Percentiles rank a stretch among this genome's conserved stretches.
phyloP scores from a whole-genome alignment of 768 basidiomycete genomes.

The Aureoboletus auriporus region DNA sequence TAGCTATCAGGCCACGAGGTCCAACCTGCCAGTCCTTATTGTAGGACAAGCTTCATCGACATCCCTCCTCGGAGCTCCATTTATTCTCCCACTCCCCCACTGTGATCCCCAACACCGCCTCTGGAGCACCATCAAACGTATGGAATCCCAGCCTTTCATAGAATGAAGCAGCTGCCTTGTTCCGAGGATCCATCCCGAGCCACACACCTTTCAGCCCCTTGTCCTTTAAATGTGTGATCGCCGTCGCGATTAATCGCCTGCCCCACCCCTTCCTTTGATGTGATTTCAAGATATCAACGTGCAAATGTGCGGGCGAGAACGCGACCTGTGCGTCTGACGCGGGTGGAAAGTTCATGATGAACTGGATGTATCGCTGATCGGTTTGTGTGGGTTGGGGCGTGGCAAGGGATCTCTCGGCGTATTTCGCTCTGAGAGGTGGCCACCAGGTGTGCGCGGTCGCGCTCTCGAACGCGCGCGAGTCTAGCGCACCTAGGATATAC shows the following conservation, averaged over 20 bases:
- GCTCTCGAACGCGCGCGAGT: slow-evolving; percentile 62
- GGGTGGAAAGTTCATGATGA: slow-evolving; percentile 33
- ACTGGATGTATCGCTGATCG: slow-evolving; percentile 30
- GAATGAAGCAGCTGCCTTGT: slow-evolving; percentile 55
- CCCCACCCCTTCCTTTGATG: slow-evolving; percentile 73
- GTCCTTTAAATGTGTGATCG: slow-evolving; percentile 49
- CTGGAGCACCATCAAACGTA: slow-evolving; percentile 48
- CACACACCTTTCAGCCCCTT: slow-evolving; percentile 50
- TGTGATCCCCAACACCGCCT: slow-evolving; percentile 50
- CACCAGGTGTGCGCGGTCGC: slow-evolving; percentile 59
- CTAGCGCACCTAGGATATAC: slow-evolving; percentile 63
- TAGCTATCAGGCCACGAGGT: too few species aligned
- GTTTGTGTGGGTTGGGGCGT: slow-evolving; percentile 16
- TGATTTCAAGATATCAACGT: slow-evolving; percentile 65
- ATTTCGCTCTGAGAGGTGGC: slow-evolving; percentile 56
- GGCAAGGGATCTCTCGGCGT: slow-evolving; percentile 31
- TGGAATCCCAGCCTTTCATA: slow-evolving; percentile 62
- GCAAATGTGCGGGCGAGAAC: slow-evolving; percentile 72
- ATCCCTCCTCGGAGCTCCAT: slow-evolving; percentile 4
- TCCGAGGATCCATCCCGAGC: slow-evolving; percentile 66
- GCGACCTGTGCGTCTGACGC: slow-evolving; percentile 52
- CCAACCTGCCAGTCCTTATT: too few species aligned
- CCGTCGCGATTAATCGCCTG: slow-evolving; percentile 52
- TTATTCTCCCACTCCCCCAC: slow-evolving; percentile 36
- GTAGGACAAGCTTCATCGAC: background rate